Evolutionary conservation across 164 flowering plant species (phyloP).

Genomic region (Vitis rotundifolia): DNA sequence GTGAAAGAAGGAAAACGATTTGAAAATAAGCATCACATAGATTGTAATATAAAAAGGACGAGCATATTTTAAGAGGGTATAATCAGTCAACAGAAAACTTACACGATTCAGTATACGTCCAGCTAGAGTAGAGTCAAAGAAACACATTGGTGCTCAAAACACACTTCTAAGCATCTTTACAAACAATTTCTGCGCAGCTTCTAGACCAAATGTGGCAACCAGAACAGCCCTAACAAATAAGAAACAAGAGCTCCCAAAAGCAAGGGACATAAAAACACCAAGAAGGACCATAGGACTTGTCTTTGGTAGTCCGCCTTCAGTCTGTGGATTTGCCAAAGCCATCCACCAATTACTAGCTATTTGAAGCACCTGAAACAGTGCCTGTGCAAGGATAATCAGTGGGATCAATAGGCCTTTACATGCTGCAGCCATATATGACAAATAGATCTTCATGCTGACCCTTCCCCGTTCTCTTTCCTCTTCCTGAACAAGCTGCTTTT

Average conservation of each 20-base stretch:
- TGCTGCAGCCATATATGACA: slow-evolving; percentile 96
- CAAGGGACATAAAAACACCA: slow-evolving; percentile 90
- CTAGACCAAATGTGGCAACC: slow-evolving; percentile 95
- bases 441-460: slow-evolving; percentile 89
- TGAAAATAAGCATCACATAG: not conserved
- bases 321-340: slow-evolving; percentile 99
- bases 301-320: slow-evolving; percentile 72
- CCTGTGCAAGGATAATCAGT: slow-evolving; percentile 74
- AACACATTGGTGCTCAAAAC: slow-evolving; percentile 95
- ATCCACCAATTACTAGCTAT: slow-evolving; percentile 99
- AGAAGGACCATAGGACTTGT: slow-evolving; percentile 72
- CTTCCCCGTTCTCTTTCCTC: slow-evolving; percentile 94
- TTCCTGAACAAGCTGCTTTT: slow-evolving; percentile 97
- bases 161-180: slow-evolving; percentile 80
- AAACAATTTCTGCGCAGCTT: slow-evolving; percentile 90
- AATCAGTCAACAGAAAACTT: slow-evolving; percentile 35
- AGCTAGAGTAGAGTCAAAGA: slow-evolving; percentile 96
- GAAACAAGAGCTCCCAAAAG: slow-evolving; percentile 96
- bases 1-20: slow-evolving; percentile 1
- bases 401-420: slow-evolving; percentile 89
- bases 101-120: slow-evolving; percentile 97
- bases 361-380: slow-evolving; percentile 87
- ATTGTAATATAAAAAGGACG: not conserved
- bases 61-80: too few relatives aligned
- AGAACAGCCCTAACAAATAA: slow-evolving; percentile 90